Base-by-base conservation (phyloP, 2,329 filamentous ascomycete genomes). In the Colletotrichum caudatum region DNA sequence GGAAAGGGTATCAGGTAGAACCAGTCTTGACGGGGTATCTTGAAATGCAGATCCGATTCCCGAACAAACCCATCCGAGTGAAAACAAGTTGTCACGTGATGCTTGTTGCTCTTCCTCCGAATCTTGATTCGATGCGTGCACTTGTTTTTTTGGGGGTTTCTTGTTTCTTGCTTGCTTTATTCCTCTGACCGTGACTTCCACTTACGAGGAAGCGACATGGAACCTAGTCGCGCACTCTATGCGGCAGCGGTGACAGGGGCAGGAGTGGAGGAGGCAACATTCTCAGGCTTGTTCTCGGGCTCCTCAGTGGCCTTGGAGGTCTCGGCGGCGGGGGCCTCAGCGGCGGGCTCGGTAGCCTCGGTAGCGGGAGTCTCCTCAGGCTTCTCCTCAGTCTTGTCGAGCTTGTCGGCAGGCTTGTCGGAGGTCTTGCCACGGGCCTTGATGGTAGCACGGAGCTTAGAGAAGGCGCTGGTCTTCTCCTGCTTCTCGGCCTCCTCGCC, bases 361-460 rank as follows among this genome's bases (percentile, higher is more conserved):
- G 79, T 73, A 26, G 69, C 75, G 23, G 78, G 73, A n/a, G 76
- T 69, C 76, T 78, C 76, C 76, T 78, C 76, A n/a, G 72, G 56
- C 60, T 63, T 69, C 50, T 74, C 63, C 72, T 74, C 72, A 7
- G 67, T 72, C 69, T 74, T 75, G 64, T 75, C 77, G 23, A 76
- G 70, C 73, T 79, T 80, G 73, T 81, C 77, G 56, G 74, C 76
- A 39, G 81, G 70, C 79, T 83, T 82, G 67, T 84, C 84, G 75
- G 84, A 74, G 26, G 78, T 72, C 80, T 82, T 82, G 75, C 77
- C 76, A 76, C 81, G 81, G 75, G 81, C 78, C 80, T 86, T 87
- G 82, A 88, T 87, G 74, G 86, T 88, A 77, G 85, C 85, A 76
- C 86, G 85, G 78, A 90, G 82, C 86, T 89, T 89, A 73, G 88